These are phyloP conservation scores for Leucoagaricus sp. DNA, from an alignment of 1,284 basidiomycete species.

Conservation along the genomic window DNA sequence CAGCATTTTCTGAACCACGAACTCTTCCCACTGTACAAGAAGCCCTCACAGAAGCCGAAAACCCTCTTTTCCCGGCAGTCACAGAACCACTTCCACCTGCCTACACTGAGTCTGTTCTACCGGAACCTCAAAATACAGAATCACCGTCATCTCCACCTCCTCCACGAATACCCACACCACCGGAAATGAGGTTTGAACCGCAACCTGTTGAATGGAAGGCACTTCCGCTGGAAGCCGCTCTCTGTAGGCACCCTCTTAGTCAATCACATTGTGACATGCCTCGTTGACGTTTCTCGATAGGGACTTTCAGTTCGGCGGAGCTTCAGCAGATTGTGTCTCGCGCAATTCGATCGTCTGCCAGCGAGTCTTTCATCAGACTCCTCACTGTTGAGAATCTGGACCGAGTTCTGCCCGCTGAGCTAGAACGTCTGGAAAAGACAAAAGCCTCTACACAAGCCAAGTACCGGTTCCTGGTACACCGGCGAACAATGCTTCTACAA, in stretches of 20 bases:
- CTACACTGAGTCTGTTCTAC: constrained; percentile 3
- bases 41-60: neutral
- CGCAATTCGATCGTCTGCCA: constrained; percentile 70
- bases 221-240: constrained; percentile 69
- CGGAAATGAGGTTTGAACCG: constrained; percentile 56
- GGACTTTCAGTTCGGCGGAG: constrained; percentile 68
- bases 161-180: constrained; percentile 44
- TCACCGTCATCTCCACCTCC: constrained; percentile 4
- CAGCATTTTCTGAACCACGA: constrained; percentile 5
- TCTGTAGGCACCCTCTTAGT: constrained; percentile 45
- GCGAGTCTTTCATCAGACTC: constrained; percentile 71
- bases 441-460: constrained; percentile 56
- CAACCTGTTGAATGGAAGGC: constrained; percentile 61
- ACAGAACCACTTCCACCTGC: constrained; percentile 5
- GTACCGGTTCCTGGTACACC: constrained; percentile 69
- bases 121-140: neutral
- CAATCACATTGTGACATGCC: constrained; percentile 6
- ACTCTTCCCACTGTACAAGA: constrained; percentile 11
- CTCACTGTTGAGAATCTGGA: constrained; percentile 64
- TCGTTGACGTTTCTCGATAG: constrained; percentile 24
- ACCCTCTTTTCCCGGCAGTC: neutral
- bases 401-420: constrained; percentile 54
- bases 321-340: constrained; percentile 73
- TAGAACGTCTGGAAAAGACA: constrained; percentile 53
- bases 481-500: constrained; percentile 71